Percentiles rank a stretch among this genome's conserved stretches.
phyloP scores from a whole-genome alignment of 2,329 filamentous ascomycete species.

The Cryphonectria carpinicola region DNA sequence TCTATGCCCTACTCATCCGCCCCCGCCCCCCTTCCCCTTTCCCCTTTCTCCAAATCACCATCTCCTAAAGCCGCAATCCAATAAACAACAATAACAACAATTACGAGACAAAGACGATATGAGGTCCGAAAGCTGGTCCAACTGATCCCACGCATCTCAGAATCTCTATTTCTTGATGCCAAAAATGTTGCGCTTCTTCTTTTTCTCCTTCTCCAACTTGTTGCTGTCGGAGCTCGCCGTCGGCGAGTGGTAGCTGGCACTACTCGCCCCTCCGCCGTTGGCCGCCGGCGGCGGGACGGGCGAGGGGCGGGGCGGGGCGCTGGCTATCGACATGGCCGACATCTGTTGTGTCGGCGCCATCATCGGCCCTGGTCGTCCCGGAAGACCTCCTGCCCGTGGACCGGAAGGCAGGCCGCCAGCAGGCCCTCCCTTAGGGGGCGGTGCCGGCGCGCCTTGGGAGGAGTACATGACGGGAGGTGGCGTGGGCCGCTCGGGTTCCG shows the following conservation, averaged over 20 bases:
- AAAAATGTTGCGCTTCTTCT: conserved; percentile 64
- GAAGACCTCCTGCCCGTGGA: conserved; percentile 39
- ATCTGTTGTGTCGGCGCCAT: conserved; percentile 59
- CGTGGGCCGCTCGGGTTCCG: conserved; percentile 69
- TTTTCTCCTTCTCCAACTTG: conserved; percentile 66
- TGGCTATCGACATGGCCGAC: conserved; percentile 56
- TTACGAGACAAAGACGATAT: background rate
- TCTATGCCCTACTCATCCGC: background rate
- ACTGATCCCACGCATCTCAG: background rate
- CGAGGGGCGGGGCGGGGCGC: conserved; percentile 34
- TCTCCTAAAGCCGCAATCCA: background rate
- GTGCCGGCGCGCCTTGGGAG: conserved; percentile 33
- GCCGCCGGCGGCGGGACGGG: conserved; percentile 35
- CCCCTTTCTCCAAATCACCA: background rate
- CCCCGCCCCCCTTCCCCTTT: background rate
- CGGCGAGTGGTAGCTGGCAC: conserved; percentile 34
- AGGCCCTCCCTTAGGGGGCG: conserved; percentile 34
- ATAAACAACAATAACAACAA: background rate
- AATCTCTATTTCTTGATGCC: conserved; percentile 59
- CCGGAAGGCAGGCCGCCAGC: conserved; percentile 35
- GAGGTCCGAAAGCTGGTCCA: background rate
- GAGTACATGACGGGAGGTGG: conserved; percentile 47
- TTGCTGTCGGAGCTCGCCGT: conserved; percentile 30
- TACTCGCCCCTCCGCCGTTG: conserved; percentile 32
- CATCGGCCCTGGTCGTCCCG: conserved; percentile 49